Conservation (phyloP, 2,329 filamentous ascomycete species). For the Cladophialophora carrionii region DNA sequence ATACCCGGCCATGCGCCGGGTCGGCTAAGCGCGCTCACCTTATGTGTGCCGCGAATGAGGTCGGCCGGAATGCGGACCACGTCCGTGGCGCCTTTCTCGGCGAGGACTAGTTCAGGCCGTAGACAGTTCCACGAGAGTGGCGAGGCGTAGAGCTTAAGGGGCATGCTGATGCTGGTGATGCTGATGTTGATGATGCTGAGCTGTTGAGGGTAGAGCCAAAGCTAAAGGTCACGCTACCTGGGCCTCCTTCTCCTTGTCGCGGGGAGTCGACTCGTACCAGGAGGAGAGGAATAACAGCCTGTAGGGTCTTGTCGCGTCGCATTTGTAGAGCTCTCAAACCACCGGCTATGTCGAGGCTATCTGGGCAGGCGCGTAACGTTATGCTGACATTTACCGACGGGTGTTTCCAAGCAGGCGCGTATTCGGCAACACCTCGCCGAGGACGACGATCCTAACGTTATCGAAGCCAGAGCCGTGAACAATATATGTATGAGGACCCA, state of each 20-base stretch:
- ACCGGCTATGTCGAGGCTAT: neutral
- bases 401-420: neutral
- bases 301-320: neutral
- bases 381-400: neutral
- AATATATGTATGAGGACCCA: neutral
- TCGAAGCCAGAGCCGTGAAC: neutral
- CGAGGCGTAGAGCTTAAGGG: constrained; percentile 14
- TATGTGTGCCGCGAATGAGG: constrained; percentile 11
- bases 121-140: constrained; percentile 19
- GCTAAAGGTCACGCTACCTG: neutral
- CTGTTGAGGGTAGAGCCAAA: neutral
- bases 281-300: neutral
- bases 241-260: neutral
- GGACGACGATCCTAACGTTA: constrained; percentile 5
- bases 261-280: neutral
- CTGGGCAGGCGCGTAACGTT: neutral
- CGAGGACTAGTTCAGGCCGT: constrained; percentile 15
- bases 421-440: neutral
- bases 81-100: constrained; percentile 18
- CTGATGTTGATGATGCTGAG: neutral
- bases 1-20: neutral
- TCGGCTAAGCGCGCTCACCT: constrained; percentile 12
- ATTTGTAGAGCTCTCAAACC: neutral
- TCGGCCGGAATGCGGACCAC: constrained; percentile 1
- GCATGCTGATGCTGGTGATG: constrained; percentile 2